These are phyloP conservation scores for Russula abietina DNA, from an alignment of 768 basidiomycete species.

Conservation along the genomic window DNA sequence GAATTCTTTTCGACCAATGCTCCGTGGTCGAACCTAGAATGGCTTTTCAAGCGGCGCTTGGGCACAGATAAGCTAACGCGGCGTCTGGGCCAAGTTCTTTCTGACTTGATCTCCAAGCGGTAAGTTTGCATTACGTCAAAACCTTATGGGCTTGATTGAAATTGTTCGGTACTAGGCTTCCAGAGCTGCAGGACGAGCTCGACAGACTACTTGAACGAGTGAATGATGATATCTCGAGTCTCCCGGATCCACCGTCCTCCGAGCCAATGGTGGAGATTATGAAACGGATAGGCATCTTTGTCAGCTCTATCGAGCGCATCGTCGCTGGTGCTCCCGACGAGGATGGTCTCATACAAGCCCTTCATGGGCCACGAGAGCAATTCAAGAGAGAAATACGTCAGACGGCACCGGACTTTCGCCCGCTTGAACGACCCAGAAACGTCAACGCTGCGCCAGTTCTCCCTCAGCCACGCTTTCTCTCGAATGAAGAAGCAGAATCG, in stretches of 20 bases:
- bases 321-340: conserved; percentile 48
- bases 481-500: conserved; percentile 36
- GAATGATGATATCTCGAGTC: conserved; percentile 26
- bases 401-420: conserved; percentile 52
- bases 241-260: conserved; percentile 47
- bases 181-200: conserved; percentile 53
- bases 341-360: conserved; percentile 47
- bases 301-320: conserved; percentile 37
- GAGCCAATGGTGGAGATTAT: conserved; percentile 53
- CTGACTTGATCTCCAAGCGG: conserved; percentile 21
- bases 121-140: background rate
- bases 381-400: conserved; percentile 44
- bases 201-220: conserved; percentile 37
- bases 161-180: conserved; percentile 41
- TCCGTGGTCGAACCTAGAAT: conserved; percentile 21
- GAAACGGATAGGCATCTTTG: conserved; percentile 40
- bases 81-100: conserved; percentile 13
- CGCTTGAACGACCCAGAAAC: conserved; percentile 33
- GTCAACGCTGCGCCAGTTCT: background rate
- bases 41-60: conserved; percentile 12
- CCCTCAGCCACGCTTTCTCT: conserved; percentile 34
- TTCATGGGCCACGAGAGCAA: conserved; percentile 40
- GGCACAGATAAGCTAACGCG: conserved; percentile 21
- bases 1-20: conserved; percentile 9
- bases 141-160: background rate